Conservation (phyloP, 208 protist genomes). For the Angomonas ambiguus region DNA sequence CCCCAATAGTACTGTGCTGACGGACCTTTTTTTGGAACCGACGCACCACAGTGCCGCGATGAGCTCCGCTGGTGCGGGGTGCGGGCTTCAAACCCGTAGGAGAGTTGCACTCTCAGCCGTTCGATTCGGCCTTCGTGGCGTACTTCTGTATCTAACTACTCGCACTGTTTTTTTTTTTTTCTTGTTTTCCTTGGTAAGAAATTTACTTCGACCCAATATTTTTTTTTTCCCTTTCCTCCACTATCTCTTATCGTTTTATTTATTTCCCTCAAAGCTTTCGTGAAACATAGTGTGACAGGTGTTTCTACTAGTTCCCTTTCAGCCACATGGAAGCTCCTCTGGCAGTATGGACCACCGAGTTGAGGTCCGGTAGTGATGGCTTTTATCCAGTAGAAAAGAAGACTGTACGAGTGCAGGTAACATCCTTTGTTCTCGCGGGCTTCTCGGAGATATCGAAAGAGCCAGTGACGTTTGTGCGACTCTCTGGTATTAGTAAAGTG, state of each 20-base stretch:
- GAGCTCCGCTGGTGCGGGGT: slow-evolving; percentile 74
- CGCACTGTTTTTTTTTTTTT: slow-evolving; percentile 43
- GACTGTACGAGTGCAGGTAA: not conserved
- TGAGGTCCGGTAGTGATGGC: not conserved
- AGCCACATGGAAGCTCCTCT: too few relatives aligned
- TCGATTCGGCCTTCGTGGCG: slow-evolving; percentile 92
- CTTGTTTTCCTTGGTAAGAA: not conserved
- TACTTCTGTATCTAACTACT: too few relatives aligned
- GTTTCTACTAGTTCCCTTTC: too few relatives aligned
- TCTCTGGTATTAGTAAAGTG: not conserved
- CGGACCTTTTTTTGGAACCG: too few relatives aligned
- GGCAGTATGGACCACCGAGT: not conserved
- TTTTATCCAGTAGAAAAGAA: not conserved
- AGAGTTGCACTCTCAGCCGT: slow-evolving; percentile 91
- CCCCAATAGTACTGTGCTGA: too few relatives aligned
- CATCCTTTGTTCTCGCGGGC: not conserved
- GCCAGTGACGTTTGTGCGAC: not conserved
- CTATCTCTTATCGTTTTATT: too few relatives aligned
- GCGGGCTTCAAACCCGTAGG: slow-evolving; percentile 84
- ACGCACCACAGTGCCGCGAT: slow-evolving; percentile 56
- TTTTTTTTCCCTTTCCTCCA: not conserved
- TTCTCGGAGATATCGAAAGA: not conserved
- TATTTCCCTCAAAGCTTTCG: too few relatives aligned
- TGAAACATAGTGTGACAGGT: too few relatives aligned
- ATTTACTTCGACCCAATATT: not conserved